phyloP scores from a whole-genome alignment of 371 early-diverging fungal species.

The Apophysomyces ossiformis region DNA sequence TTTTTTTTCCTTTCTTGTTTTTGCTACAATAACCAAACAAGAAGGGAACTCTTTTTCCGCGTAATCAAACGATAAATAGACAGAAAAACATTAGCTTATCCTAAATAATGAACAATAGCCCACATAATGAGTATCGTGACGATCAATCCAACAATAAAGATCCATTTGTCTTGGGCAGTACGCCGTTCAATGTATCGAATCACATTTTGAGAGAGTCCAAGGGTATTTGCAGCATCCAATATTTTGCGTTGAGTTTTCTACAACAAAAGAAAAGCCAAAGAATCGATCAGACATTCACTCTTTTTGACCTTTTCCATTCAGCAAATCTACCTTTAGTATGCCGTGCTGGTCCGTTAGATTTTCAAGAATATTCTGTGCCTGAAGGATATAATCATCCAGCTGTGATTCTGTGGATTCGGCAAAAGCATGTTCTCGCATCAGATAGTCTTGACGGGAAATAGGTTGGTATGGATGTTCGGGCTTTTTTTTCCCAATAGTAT shows the following conservation, averaged over 20 bases:
- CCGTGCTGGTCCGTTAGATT: slow-evolving; percentile 79
- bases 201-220: slow-evolving; percentile 83
- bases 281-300: neutral
- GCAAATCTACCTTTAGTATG: slow-evolving; percentile 69
- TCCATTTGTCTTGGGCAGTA: slow-evolving; percentile 79
- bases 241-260: slow-evolving; percentile 79
- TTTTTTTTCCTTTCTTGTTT: neutral
- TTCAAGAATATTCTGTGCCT: slow-evolving; percentile 70
- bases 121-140: slow-evolving; percentile 62
- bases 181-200: slow-evolving; percentile 87
- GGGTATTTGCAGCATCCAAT: slow-evolving; percentile 77
- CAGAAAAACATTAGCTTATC: slow-evolving; percentile 24
- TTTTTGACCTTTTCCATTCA: neutral
- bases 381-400: slow-evolving; percentile 75
- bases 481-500: slow-evolving; percentile 20
- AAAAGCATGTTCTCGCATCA: slow-evolving; percentile 52
- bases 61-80: too few species aligned
- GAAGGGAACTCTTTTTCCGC: neutral
- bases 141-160: slow-evolving; percentile 76
- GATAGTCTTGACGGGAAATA: slow-evolving; percentile 42
- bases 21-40: neutral
- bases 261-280: neutral
- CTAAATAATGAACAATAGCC: slow-evolving; percentile 66
- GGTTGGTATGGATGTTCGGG: slow-evolving; percentile 56
- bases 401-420: slow-evolving; percentile 62